Base-by-base conservation (phyloP, 108 stramenopile genomes). In the Craspedostauros australis region DNA sequence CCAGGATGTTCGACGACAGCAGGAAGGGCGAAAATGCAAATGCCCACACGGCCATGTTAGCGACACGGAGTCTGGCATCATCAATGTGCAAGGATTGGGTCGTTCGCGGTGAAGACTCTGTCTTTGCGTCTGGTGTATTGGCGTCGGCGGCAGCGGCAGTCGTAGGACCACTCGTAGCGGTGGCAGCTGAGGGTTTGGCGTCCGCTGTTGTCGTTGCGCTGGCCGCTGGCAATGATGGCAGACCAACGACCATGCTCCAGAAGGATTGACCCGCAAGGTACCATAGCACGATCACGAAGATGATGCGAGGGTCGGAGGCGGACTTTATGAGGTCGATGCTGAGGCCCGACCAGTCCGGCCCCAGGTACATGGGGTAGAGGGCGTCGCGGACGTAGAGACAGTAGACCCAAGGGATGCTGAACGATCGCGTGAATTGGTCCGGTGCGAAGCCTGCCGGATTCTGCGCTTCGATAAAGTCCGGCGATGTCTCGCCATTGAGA, bases 401-500 rank as follows among this genome's bases (percentile, higher is more conserved):
- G 39, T 77, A 72, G 3, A 77, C 71, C 76, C 76, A 77, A 20
- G 39, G 60, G 27, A 77, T 54, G 18, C 60, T 62, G 47, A 77
- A 77, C 5, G 50, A 62, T 43, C 76, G 57, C 1, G 76, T 77
- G 39, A 77, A 72, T 15, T 71, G 57, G 60, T 77, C 71, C 34
- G 61, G 23, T 6, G 76, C 62, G 57, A 77, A 77, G 22, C 71
- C 76, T n/a, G 76, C 76, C 28, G 76, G 76, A 65, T 77, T 77
- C 45, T 77, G 76, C 37, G 58, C 71, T 9, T 46, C 57, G 26
- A 77, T 61, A 52, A 77, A 77, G 29, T 77, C 76, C 3, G 76
- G 76, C 7, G 33, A 50, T 20, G 66, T 62, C 66, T 77, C 76
- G 32, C 76, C 76, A 58, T 77, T 77, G 27, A 77, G 47, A 32